Base-by-base conservation (phyloP, 352 stramenopile species). In the Phytophthora crassamura region DNA sequence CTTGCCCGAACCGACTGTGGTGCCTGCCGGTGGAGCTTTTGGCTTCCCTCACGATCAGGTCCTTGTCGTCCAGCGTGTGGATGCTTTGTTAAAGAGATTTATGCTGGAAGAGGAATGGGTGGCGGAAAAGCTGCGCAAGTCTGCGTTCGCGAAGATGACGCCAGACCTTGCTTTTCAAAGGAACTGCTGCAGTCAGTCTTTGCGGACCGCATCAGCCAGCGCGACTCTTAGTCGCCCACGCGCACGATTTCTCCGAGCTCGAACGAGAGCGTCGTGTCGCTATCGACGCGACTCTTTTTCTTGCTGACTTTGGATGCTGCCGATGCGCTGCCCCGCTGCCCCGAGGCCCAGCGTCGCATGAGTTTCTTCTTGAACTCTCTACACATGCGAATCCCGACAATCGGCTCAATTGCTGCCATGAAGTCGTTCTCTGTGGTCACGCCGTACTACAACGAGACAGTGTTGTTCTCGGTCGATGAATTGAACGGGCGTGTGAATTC, bases 291-390 rank as follows among this genome's bases (percentile, higher is more conserved):
- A 11, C 63, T 94, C 12, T 94, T 93, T 51, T 94, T 94, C 52
- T 67, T 96, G 57, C 71, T 96, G 35, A 96, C 89, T 3, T 62
- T 96, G 5, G 89, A 96, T 69, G 86, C 84, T 25, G 82, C 86
- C 0, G 89, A 96, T 67, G 83, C 89, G 5, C 60, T 94, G 28
- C 89, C 89, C 18, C 89, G 89, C n/a, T 95, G 85, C 57, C 80
- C 91, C 32, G 89, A 96, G 75, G 89, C 85, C 7, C 86, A 90
- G 65, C 85, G 87, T 14, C 86, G 89, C n/a, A 92, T 96, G 85
- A 93, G 87, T 67, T 96, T 96, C 57, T 96, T 96, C 65, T 50
- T 92, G 41, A 96, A 96, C 63, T 96, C 89, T 33, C 48, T 96
- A 43, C 88, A 84, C 66, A 96, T 96, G 89, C 78, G 91, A 38